Base-by-base conservation (phyloP, 306 rosid species). In the Fagus crenata region DNA sequence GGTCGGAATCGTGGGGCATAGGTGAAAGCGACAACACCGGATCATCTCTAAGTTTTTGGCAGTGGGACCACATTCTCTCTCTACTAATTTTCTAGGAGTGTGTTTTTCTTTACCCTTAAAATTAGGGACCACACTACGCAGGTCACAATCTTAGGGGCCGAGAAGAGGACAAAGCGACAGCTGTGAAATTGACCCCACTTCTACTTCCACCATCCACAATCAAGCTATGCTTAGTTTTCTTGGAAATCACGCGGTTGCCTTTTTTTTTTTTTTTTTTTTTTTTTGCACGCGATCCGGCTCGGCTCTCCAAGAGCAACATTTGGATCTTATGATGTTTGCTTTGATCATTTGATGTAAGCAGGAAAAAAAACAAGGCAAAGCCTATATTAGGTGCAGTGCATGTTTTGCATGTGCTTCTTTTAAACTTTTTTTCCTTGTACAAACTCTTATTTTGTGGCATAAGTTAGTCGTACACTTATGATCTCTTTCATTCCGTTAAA, bases 101-200 rank as follows among this genome's bases (percentile, higher is more conserved):
- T 67, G 8, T 35, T 22, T 5, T 28, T 43, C 6, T 7, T 46
- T n/a, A n/a, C 33, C 49, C 18, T 51, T 67, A 6, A 32, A 63
- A 33, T 7, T 36, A 46, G 42, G 81, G 81, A 79, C 80, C 78
- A 78, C 67, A 55, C 72, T 67, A 67, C 1, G 60, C 31, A 69
- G 54, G 75, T 58, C 85, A 9, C 71, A 74, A 56, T 77, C 54
- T 22, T 13, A 40, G 54, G 18, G 68, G 53, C 17, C 12, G 49
- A 63, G 83, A 80, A 90, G 61, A 82, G 58, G 89, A 90, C 92
- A 82, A 71, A n/a, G 69, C 80, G 83, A 80, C 82, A 90, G 88
- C 86, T 85, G 84, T 83, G 86, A 88, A 63, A 84, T 77, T 72
- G 86, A 89, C 81, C 85, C 86, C 80, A 73, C 84, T 75, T 69